phyloP scores from a whole-genome alignment of 2,329 filamentous ascomycete genomes.

The Gyromitra esculenta region DNA sequence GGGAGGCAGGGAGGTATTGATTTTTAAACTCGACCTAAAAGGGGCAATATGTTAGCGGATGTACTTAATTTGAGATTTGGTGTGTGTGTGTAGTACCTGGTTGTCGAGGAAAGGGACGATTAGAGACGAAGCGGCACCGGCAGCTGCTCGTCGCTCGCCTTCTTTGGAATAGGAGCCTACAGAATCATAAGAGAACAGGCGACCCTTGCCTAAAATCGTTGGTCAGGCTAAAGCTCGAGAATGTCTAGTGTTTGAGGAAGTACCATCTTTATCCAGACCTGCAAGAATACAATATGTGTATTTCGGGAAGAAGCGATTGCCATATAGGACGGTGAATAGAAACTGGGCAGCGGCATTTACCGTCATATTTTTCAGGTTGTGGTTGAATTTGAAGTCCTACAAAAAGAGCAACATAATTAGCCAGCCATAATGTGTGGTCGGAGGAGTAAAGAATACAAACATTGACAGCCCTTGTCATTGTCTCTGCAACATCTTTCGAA shows the following conservation, averaged over 20 bases:
- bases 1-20: slow-evolving; percentile 87
- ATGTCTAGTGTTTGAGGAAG: slow-evolving; percentile 2
- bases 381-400: slow-evolving; percentile 58
- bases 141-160: slow-evolving; percentile 92
- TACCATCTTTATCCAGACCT: slow-evolving; percentile 83
- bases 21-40: slow-evolving; percentile 92
- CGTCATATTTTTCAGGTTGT: slow-evolving; percentile 79
- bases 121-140: slow-evolving; percentile 87
- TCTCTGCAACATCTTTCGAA: slow-evolving; percentile 78
- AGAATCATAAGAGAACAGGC: slow-evolving; percentile 96
- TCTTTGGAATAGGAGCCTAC: slow-evolving; percentile 87
- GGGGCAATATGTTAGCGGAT: slow-evolving; percentile 4
- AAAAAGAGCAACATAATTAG: slow-evolving; percentile 32
- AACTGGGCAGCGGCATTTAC: slow-evolving; percentile 94
- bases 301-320: slow-evolving; percentile 99
- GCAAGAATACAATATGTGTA: slow-evolving; percentile 95
- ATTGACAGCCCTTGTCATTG: slow-evolving; percentile 57
- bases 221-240: slow-evolving; percentile 18
- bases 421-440: not conserved
- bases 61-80: not conserved
- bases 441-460: slow-evolving; percentile 45
- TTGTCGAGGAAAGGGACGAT: slow-evolving; percentile 99
- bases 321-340: slow-evolving; percentile 92
- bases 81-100: slow-evolving; percentile 65
- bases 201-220: slow-evolving; percentile 73